phyloP scores from a whole-genome alignment of 331 rosid species.

The Rosa hybrid region DNA sequence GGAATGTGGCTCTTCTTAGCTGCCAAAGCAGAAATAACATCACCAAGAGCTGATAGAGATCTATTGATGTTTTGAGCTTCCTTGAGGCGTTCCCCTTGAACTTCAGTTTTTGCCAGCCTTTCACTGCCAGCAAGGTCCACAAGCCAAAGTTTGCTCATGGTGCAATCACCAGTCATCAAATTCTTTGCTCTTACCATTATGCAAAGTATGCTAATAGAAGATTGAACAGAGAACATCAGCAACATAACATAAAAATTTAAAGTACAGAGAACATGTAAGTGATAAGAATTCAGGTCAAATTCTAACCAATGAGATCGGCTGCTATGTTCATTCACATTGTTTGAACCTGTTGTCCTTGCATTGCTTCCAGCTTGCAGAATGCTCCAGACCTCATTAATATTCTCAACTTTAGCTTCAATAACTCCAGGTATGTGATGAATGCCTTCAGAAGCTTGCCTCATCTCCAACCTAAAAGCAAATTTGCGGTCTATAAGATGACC shows the following conservation, averaged over 20 bases:
- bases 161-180: slow-evolving; percentile 63
- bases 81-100: slow-evolving; percentile 70
- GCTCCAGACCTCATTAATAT: slow-evolving; percentile 61
- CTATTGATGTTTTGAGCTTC: slow-evolving; percentile 81
- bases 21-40: slow-evolving; percentile 75
- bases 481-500: neutral
- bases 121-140: slow-evolving; percentile 89
- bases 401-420: slow-evolving; percentile 63
- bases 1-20: slow-evolving; percentile 70
- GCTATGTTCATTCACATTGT: slow-evolving; percentile 73
- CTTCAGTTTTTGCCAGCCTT: slow-evolving; percentile 76
- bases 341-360: slow-evolving; percentile 77
- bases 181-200: slow-evolving; percentile 66
- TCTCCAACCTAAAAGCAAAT: slow-evolving; percentile 54
- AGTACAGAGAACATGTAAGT: neutral
- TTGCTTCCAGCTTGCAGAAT: slow-evolving; percentile 71
- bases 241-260: neutral
- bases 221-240: neutral
- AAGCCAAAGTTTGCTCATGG: slow-evolving; percentile 83
- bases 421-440: slow-evolving; percentile 68
- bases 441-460: slow-evolving; percentile 68
- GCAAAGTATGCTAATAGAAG: slow-evolving; percentile 60
- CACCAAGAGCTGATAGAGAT: slow-evolving; percentile 82
- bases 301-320: slow-evolving; percentile 77
- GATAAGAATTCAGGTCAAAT: neutral